These are phyloP conservation scores for Hebeloma cylindrosporum DNA, from an alignment of 768 basidiomycete species.

Conservation along the genomic window DNA sequence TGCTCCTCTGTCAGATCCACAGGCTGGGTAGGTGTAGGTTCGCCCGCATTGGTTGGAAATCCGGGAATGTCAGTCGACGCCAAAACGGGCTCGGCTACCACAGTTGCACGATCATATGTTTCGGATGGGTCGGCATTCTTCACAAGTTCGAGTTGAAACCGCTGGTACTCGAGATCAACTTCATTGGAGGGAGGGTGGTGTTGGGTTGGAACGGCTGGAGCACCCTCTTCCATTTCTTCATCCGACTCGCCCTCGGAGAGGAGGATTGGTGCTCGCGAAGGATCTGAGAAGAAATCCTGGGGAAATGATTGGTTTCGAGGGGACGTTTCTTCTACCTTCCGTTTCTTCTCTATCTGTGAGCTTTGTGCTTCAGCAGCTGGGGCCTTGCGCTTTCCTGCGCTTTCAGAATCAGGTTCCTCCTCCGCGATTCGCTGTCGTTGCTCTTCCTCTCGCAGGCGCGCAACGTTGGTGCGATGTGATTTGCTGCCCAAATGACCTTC, in stretches of 20 bases:
- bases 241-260: conserved; percentile 40
- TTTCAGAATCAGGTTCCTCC: conserved; percentile 35
- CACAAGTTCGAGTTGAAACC: conserved; percentile 67
- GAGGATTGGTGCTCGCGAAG: conserved; percentile 47
- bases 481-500: conserved; percentile 85
- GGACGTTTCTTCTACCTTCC: conserved; percentile 17
- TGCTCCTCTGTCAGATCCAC: conserved; percentile 44
- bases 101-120: conserved; percentile 66
- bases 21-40: conserved; percentile 26
- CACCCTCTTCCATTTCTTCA: conserved; percentile 35
- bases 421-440: conserved; percentile 29
- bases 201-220: conserved; percentile 12
- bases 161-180: conserved; percentile 72
- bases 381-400: conserved; percentile 22
- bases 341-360: conserved; percentile 17
- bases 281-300: conserved; percentile 80
- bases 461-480: conserved; percentile 66
- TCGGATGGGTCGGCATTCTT: conserved; percentile 44
- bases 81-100: conserved; percentile 67
- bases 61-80: conserved; percentile 46
- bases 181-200: conserved; percentile 20
- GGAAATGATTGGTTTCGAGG: conserved; percentile 44
- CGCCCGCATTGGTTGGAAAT: conserved; percentile 40
- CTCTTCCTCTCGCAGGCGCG: conserved; percentile 58
- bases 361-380: conserved; percentile 22